Evolutionary conservation across 345 rosid genomes (phyloP), one percentile per base, ranked within the genome.

Genomic region (Eucalyptus decipiens): DNA sequence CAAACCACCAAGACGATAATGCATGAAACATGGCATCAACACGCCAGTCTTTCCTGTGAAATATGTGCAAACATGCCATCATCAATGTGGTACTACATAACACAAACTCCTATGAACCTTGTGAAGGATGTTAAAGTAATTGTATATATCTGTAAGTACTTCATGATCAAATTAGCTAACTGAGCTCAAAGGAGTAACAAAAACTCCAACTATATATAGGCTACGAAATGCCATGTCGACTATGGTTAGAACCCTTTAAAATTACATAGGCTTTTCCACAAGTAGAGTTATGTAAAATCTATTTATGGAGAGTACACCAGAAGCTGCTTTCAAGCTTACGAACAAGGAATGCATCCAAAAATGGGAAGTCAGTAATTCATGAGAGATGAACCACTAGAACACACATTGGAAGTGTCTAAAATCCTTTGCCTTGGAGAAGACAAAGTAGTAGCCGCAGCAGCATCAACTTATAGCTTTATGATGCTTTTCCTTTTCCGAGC

Each of bases 341-440:
- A 30, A 30, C 18, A 65, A 2, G 76, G 2, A 67, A 17, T n/a
- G 72, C 37, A 67, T 4, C 11, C 40, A 15, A 1, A 30, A 0
- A 67, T 18, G 50, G 85, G 6, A 34, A 17, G 86, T 97, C 95
- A 95, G 91, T 87, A 97, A 72, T 97, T 97, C 95, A 95, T 93
- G 80, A 98, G 97, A 90, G 97, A 96, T 90, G 98, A 96, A 89
- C 94, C 96, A 91, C 94, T 95, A 92, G 94, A 94, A 90, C 90
- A 96, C 89, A 97, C 99, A 93, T 95, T 95, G 24, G 98, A 92
- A 91, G 96, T 92, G 91, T 98, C 97, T 19, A 96, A 95, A 42
- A 96, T 94, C 88, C 98, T 96, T 90, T 94, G 98, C 93, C 97
- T 95, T 1, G 97, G 97, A 30, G 99, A 98, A 89, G 94, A 92